Evolutionary conservation across 164 flowering plant species (phyloP), one percentile per base, ranked within the genome.

Genomic region (Nymphaea thermarum): DNA sequence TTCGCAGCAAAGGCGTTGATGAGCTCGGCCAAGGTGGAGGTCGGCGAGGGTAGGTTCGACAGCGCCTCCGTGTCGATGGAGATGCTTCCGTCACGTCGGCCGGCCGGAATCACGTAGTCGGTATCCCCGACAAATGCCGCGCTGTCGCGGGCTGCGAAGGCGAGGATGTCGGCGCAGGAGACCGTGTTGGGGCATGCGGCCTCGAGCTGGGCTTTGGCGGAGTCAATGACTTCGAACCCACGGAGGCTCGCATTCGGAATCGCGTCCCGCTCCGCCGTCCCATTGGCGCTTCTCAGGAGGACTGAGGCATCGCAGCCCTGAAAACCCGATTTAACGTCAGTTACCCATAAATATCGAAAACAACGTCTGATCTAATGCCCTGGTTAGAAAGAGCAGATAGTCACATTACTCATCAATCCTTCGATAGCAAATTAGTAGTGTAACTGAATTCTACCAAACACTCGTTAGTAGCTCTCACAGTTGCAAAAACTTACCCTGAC

Each of bases 91-190:
- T 47, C 55, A 6, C 55, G 55, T 5, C 55, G 55, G 5, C 55
- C 55, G 3, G 55, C 3, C 55, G 55, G 55, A 6, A 47, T 14
- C 55, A 3, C 4, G 55, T 47, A 47, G 55, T 7, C 12, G 55
- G 5, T 25, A 6, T 61, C 7, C 16, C 41, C 63, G 43, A 41
- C 65, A 6, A 63, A 43, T 4, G 42, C 42, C 36, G 42, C 65
- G 4, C 43, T 11, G 42, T 63, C 65, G 12, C 65, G 42, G 43
- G 65, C 65, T 6, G 65, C 65, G 6, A 41, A 18, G 12, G 43
- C 65, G 4, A 63, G 65, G 43, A 63, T 63, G 43, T 63, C 65
- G 3, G 65, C 65, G 43, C 65, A 63, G 5, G 65, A 63, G 6
- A 63, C 65, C 15, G 65, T 63, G 43, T 41, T 42, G 15, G 44